Conservation (phyloP, 176 grass and related monocot species). For the Triticum timopheevii region DNA sequence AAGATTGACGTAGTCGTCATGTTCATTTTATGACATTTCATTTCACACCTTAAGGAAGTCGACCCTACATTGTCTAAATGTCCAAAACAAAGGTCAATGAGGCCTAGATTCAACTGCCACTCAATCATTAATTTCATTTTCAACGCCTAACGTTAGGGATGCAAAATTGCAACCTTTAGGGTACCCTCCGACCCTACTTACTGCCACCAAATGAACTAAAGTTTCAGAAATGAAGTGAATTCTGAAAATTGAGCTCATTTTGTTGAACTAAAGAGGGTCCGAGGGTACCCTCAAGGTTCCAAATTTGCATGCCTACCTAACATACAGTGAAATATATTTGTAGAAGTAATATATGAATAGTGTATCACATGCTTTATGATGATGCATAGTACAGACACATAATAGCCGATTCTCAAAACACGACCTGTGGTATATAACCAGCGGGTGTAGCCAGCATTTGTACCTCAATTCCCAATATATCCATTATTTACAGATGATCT, state of each 20-base stretch:
- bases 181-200: too few relatives aligned
- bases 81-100: background rate
- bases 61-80: background rate
- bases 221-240: too few relatives aligned
- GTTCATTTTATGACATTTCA: background rate
- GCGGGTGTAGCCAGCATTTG: background rate
- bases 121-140: background rate
- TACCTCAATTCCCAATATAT: background rate
- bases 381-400: background rate
- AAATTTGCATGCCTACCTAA: too few relatives aligned
- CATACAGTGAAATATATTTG: too few relatives aligned
- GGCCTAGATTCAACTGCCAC: background rate
- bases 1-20: background rate
- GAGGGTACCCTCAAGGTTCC: too few relatives aligned
- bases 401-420: background rate
- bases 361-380: background rate
- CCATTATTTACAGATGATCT: background rate
- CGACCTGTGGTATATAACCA: background rate
- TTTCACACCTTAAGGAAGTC: background rate
- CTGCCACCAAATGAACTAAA: too few relatives aligned
- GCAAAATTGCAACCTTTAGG: too few relatives aligned
- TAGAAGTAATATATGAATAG: background rate
- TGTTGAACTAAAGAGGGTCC: too few relatives aligned
- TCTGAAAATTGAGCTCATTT: too few relatives aligned
- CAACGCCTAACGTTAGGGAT: background rate